Evolutionary conservation across 305 asterid genomes (phyloP), one percentile per base, ranked within the genome.

Genomic region (Fraxinus paxiana): DNA sequence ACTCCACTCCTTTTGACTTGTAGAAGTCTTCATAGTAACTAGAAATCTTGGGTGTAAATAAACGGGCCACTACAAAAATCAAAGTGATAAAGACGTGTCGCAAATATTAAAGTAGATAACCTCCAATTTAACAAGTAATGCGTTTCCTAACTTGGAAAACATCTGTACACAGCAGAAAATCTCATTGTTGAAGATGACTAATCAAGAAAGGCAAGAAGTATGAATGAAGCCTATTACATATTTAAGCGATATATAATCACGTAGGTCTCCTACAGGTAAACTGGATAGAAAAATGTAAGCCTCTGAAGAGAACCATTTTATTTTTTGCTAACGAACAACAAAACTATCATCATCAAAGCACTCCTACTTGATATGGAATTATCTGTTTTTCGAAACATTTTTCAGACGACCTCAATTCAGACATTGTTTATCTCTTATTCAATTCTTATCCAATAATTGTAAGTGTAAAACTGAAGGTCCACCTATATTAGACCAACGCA

Each of bases 1-100:
- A 92, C 76, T 88, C 90, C 85, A 94, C 94, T 77, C 98, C 98
- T 88, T 90, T 90, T 65, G 97, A 88, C 92, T 84, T 78, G 88
- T 91, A 94, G 86, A 86, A 94, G 30, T 92, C 97, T 88, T 94
- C 97, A 70, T 94, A 92, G 86, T 84, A 90, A 73, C 86, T 85
- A 12, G 98, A 94, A 79, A 93, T 89, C 86, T 89, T 88, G 30
- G 93, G 84, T 33, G 94, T 92, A 81, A 91, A 92, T 75, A 94
- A 87, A 65, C 97, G 97, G 76, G 94, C 94, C 97, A 94, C 98
- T 94, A 84, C 84, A 90, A 73, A 78, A 86, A 82, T 31, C 78
- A 85, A 81, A 76, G 84, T 7, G 48, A 41, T 22, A 69, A 43
- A 10, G 71, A 9, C 20, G 61, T 26, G 20, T 9, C 2, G 73